phyloP scores from a whole-genome alignment of 2,329 filamentous ascomycete genomes.

The Fusarium nanum region DNA sequence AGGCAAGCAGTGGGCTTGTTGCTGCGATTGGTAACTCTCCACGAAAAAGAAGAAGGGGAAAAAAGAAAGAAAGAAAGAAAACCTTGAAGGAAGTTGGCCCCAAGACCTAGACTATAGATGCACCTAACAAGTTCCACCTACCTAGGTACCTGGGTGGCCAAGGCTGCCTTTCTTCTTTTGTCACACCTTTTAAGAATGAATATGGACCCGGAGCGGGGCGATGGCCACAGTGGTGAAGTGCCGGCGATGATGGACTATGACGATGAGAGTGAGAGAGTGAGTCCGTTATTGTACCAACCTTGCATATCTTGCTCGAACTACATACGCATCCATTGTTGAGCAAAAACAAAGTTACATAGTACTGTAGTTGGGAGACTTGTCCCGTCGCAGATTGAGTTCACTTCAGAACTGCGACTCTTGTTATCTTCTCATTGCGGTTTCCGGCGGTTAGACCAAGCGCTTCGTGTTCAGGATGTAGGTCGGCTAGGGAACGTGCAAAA shows the following conservation, averaged over 20 bases:
- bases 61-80: neutral
- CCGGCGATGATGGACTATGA: conserved; percentile 35
- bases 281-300: neutral
- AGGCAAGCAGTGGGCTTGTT: conserved; percentile 6
- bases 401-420: neutral
- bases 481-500: neutral
- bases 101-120: conserved; percentile 13
- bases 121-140: conserved; percentile 7
- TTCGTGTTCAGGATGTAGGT: neutral
- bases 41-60: conserved; percentile 2
- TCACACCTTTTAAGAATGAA: conserved; percentile 6
- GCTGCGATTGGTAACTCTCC: neutral
- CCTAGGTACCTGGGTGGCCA: neutral
- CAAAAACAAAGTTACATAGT: neutral
- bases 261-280: conserved; percentile 14
- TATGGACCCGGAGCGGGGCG: conserved; percentile 13
- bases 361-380: neutral
- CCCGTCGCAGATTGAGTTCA: conserved; percentile 1
- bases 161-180: conserved; percentile 18
- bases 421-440: neutral
- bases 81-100: conserved; percentile 10
- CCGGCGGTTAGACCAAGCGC: neutral
- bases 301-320: conserved; percentile 5
- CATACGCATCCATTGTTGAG: neutral
- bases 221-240: conserved; percentile 16